These are phyloP conservation scores for Myxozyma melibiosi DNA, from an alignment of 805 yeast genomes.

Conservation along the genomic window DNA sequence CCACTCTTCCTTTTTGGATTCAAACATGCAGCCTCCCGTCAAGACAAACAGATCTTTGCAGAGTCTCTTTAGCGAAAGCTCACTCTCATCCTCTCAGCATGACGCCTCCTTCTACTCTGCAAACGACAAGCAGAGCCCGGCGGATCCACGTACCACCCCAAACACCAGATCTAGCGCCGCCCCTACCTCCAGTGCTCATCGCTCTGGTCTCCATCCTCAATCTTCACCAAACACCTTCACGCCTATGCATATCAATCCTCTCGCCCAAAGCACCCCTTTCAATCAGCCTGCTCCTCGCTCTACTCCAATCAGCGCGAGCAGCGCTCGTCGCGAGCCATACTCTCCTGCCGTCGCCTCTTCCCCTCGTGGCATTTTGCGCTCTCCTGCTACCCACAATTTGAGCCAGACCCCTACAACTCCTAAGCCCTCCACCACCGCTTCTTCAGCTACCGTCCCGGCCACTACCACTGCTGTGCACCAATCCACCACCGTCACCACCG, in stretches of 20 bases:
- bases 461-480: not conserved
- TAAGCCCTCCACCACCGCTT: not conserved
- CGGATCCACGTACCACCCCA: constrained; percentile 1
- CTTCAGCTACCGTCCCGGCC: constrained; percentile 1
- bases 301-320: not conserved
- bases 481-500: constrained; percentile 6
- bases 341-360: not conserved
- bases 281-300: not conserved
- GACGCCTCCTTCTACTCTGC: constrained; percentile 20
- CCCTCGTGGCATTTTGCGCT: constrained; percentile 4
- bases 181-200: not conserved
- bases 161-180: not conserved
- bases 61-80: constrained; percentile 3
- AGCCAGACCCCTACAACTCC: not conserved
- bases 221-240: no score
- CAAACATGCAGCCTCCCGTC: not conserved
- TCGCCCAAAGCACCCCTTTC: constrained; percentile 24
- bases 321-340: not conserved
- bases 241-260: constrained; percentile 14
- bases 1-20: not conserved
- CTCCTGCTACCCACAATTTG: constrained; percentile 5
- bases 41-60: constrained; percentile 2
- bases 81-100: constrained; percentile 16
- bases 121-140: not conserved
- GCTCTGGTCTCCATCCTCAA: no score